Evolutionary conservation across 1,284 basidiomycete genomes (phyloP).

Genomic region (Abortiporus biennis): DNA sequence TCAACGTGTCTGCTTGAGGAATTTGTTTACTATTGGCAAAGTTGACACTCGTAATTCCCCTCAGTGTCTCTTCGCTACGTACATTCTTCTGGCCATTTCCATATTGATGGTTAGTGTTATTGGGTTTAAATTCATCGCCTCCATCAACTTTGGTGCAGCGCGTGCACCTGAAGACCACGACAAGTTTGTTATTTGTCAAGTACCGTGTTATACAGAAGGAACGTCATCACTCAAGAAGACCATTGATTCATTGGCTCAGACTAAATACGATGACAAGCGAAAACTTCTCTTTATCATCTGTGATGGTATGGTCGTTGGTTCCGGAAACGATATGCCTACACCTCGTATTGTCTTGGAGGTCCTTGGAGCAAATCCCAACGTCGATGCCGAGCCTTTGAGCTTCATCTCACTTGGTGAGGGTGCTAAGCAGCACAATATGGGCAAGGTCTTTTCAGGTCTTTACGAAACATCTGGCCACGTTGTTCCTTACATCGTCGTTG

Average conservation of each 20-base stretch:
- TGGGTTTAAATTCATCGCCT: slow-evolving; percentile 97
- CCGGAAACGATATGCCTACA: slow-evolving; percentile 88
- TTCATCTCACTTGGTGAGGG: slow-evolving; percentile 95
- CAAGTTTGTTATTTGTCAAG: slow-evolving; percentile 98
- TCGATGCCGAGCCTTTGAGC: slow-evolving; percentile 92
- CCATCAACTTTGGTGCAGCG: slow-evolving; percentile 80
- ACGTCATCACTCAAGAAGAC: slow-evolving; percentile 83
- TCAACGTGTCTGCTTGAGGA: slow-evolving; percentile 87
- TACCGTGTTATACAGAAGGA: slow-evolving; percentile 97
- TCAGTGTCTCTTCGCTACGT: slow-evolving; percentile 88
- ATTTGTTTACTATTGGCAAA: slow-evolving; percentile 89
- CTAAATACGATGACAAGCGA: slow-evolving; percentile 98
- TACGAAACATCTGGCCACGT: slow-evolving; percentile 95
- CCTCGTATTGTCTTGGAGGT: slow-evolving; percentile 95
- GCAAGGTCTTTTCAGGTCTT: slow-evolving; percentile 94
- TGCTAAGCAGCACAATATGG: slow-evolving; percentile 96
- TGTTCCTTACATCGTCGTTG: slow-evolving; percentile 94
- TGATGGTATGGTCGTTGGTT: slow-evolving; percentile 98
- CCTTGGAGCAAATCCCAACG: slow-evolving; percentile 87
- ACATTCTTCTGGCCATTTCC: slow-evolving; percentile 88
- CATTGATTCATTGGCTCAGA: slow-evolving; percentile 89
- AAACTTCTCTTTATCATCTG: slow-evolving; percentile 94
- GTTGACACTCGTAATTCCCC: slow-evolving; percentile 90
- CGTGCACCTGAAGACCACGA: slow-evolving; percentile 94
- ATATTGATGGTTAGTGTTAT: slow-evolving; percentile 94